These are phyloP conservation scores for Ogataea nitratoaversa DNA, from an alignment of 805 yeast genomes.

Conservation along the genomic window DNA sequence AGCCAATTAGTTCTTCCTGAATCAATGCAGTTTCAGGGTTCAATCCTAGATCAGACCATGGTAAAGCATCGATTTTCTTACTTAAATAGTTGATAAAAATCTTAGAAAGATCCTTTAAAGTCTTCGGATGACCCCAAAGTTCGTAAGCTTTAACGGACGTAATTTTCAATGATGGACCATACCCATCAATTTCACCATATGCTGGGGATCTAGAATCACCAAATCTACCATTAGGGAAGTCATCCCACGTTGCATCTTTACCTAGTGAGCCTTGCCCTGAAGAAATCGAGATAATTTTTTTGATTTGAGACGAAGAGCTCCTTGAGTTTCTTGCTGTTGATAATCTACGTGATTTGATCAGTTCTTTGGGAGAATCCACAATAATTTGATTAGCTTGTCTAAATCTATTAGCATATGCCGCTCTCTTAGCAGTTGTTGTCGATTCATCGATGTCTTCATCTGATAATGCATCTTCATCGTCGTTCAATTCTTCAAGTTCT, in stretches of 20 bases:
- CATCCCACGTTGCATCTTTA: slow-evolving; percentile 95
- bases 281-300: slow-evolving; percentile 69
- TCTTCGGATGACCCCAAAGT: slow-evolving; percentile 78
- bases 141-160: slow-evolving; percentile 60
- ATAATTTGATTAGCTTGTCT: slow-evolving; percentile 28
- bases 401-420: slow-evolving; percentile 31
- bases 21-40: slow-evolving; percentile 88
- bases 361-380: slow-evolving; percentile 18
- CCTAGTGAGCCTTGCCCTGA: slow-evolving; percentile 82
- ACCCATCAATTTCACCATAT: slow-evolving; percentile 96
- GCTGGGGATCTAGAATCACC: slow-evolving; percentile 96
- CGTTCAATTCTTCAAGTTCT: slow-evolving; percentile 34
- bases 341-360: slow-evolving; percentile 12
- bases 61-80: slow-evolving; percentile 70
- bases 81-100: slow-evolving; percentile 71
- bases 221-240: slow-evolving; percentile 91
- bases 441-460: slow-evolving; percentile 28
- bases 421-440: slow-evolving; percentile 31
- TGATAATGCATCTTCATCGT: slow-evolving; percentile 30
- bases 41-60: slow-evolving; percentile 88
- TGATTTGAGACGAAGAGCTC: slow-evolving; percentile 34
- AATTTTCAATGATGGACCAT: slow-evolving; percentile 86
- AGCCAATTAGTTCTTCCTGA: slow-evolving; percentile 80
- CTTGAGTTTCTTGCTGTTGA: slow-evolving; percentile 7
- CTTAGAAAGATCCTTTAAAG: slow-evolving; percentile 52